These are phyloP conservation scores for Phytophthora litchii DNA, from an alignment of 352 stramenopile species.

Conservation along the genomic window DNA sequence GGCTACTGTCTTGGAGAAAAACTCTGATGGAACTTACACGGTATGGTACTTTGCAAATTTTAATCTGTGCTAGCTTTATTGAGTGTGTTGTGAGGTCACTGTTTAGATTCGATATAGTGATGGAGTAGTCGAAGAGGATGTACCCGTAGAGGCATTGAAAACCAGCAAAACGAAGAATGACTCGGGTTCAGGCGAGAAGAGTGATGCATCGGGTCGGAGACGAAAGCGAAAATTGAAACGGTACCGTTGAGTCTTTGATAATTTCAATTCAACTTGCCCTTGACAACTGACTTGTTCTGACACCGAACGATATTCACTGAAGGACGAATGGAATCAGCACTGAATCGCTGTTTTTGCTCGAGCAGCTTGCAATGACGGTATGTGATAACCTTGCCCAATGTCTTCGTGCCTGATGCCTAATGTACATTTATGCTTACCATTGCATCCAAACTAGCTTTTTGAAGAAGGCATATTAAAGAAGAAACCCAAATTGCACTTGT, in stretches of 20 bases:
- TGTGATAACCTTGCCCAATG: not conserved
- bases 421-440: not conserved
- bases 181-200: conserved; percentile 3
- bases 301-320: not conserved
- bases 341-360: conserved; percentile 62
- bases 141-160: conserved; percentile 43
- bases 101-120: conserved; percentile 57
- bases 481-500: conserved; percentile 46
- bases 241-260: conserved; percentile 1
- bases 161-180: conserved; percentile 12
- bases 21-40: conserved; percentile 48
- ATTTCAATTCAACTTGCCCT: too few species aligned
- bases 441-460: conserved; percentile 46
- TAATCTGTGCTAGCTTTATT: not conserved
- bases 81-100: not conserved
- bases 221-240: conserved; percentile 11
- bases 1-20: conserved; percentile 39
- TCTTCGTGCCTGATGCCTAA: not conserved
- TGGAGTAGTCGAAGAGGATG: conserved; percentile 62
- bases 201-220: not conserved
- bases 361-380: conserved; percentile 74
- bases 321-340: conserved; percentile 29
- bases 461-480: conserved; percentile 57
- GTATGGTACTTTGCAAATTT: conserved; percentile 16
- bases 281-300: not conserved